Evolutionary conservation across 1,139 yeast species (phyloP).

Genomic region (Sugiyamaella paludigena): DNA sequence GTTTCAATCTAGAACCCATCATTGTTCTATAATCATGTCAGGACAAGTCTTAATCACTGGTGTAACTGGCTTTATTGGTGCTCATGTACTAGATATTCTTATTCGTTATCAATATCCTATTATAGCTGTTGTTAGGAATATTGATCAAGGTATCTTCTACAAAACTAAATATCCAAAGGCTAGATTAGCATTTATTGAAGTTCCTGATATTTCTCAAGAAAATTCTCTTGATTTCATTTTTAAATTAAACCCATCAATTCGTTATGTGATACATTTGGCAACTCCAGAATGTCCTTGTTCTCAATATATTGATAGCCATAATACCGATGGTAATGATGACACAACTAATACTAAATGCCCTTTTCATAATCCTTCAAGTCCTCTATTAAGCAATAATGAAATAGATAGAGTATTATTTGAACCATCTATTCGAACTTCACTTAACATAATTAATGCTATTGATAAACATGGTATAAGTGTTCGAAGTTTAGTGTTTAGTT

Average conservation of each 20-base stretch:
- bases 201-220: conserved; percentile 47
- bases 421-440: conserved; percentile 25
- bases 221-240: conserved; percentile 54
- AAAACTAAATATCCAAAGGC: conserved; percentile 44
- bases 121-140: conserved; percentile 57
- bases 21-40: not conserved
- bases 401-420: conserved; percentile 30
- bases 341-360: conserved; percentile 8
- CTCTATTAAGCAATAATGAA: conserved; percentile 34
- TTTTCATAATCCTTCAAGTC: conserved; percentile 17
- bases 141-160: conserved; percentile 35
- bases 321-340: not conserved
- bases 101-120: conserved; percentile 47
- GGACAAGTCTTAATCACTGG: conserved; percentile 49
- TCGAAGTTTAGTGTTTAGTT: conserved; percentile 25
- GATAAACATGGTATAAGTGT: conserved; percentile 24
- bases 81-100: conserved; percentile 45
- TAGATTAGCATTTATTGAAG: conserved; percentile 46
- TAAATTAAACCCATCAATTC: conserved; percentile 46
- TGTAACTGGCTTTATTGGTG: conserved; percentile 59
- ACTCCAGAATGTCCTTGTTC: conserved; percentile 49
- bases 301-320: not conserved
- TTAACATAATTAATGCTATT: conserved; percentile 25
- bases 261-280: conserved; percentile 57
- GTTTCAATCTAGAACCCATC: no score